Base-by-base conservation (phyloP, 2,329 filamentous ascomycete species). In the Allantophomopsis lycopodina region DNA sequence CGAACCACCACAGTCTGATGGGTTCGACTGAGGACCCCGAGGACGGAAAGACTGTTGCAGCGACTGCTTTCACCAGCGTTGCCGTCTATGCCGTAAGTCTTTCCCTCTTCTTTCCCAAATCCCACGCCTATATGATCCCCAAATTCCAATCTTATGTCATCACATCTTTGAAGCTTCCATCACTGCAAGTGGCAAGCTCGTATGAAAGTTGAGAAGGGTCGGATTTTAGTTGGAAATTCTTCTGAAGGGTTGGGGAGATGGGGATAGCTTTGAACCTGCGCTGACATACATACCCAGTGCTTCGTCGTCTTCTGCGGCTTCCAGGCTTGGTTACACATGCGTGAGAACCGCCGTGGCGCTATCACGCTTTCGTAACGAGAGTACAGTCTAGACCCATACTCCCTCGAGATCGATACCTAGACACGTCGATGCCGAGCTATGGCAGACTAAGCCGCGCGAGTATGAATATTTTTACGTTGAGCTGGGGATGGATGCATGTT, bases 301-400 rank as follows among this genome's bases (percentile, higher is more conserved):
- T 96, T 96, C 69, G 73, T 95, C 41, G 70, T 93, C 38, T 95
- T 94, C 65, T 96, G 89, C 62, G 83, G 81, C 42, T 75, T 88
- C 49, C 89, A 96, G 60, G 89, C 87, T 46, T 75, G 83, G 55
- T 71, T 95, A 45, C 87, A 96, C 61, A 64, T 85, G 52, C 79
- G 86, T 60, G 81, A 88, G 60, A 86, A 76, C 62, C 73, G 83
- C 60, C 72, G 83, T 57, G 88, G 88, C 47, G 82, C 85, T 45
- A 94, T 94, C 63, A 76, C 82, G 44, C 67, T 94, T 57, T 71
- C 52, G 31, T 56, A 50, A n/a, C 13, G 21, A 18, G n/a, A 18
- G 33, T 39, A 30, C 20, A n/a, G 36, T 13, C 16, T 3, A 6
- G 15, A 14, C n/a, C n/a, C n/a, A n/a, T n/a, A n/a, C n/a, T 8